Evolutionary conservation across 768 basidiomycete genomes (phyloP).

Genomic region (Gloeophyllum trabeum): DNA sequence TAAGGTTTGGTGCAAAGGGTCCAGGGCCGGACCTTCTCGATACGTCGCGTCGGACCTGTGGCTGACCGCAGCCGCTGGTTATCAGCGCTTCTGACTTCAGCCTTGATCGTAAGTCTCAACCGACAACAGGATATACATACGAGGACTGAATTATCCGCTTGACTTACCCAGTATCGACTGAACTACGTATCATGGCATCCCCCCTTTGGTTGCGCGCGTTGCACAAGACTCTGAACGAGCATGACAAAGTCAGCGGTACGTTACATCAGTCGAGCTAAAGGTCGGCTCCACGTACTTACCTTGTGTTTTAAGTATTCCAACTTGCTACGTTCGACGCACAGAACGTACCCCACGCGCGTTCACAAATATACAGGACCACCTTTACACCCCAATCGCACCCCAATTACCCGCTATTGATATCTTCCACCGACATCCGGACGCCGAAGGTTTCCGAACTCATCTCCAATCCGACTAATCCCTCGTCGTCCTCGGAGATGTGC

Average conservation of each 20-base stretch:
- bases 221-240: conserved; percentile 12
- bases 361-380: conserved; percentile 51
- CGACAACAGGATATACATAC: too few species aligned
- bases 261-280: too few species aligned
- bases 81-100: too few species aligned
- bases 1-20: too few species aligned
- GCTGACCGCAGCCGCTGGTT: too few species aligned
- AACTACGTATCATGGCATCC: too few species aligned
- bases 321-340: conserved; percentile 42
- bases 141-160: too few species aligned
- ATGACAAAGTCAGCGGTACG: conserved; percentile 13
- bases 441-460: conserved; percentile 55
- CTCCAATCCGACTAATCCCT: conserved; percentile 12
- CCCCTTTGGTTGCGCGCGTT: conserved; percentile 18
- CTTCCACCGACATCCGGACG: conserved; percentile 63
- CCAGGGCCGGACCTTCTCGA: too few species aligned
- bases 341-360: conserved; percentile 48
- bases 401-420: conserved; percentile 47
- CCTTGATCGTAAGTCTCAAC: too few species aligned
- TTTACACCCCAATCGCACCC: conserved; percentile 30
- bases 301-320: conserved; percentile 36
- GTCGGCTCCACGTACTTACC: background rate
- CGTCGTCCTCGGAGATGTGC: conserved; percentile 41
- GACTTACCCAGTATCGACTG: too few species aligned
- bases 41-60: too few species aligned